phyloP scores from a whole-genome alignment of 345 rosid species.

The Eucalyptus victrix region DNA sequence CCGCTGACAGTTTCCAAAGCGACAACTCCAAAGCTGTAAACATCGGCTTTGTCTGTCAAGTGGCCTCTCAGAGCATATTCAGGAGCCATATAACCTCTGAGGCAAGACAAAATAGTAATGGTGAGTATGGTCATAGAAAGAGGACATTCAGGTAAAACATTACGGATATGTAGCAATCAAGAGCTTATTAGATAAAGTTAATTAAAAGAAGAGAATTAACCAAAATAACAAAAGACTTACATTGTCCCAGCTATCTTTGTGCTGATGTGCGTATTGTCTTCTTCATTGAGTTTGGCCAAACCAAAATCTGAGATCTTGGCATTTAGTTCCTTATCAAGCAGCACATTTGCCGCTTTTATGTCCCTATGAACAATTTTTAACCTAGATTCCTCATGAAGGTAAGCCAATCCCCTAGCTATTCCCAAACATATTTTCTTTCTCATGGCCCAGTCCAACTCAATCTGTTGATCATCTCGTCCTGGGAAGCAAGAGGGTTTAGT shows the following conservation, averaged over 20 bases:
- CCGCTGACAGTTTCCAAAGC: conserved; percentile 76
- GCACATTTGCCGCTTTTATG: too few species aligned
- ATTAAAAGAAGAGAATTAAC: background rate
- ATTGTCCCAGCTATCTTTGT: too few species aligned
- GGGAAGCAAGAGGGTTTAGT: background rate
- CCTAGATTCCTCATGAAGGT: conserved; percentile 14
- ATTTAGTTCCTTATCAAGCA: too few species aligned
- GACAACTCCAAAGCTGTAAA: conserved; percentile 84
- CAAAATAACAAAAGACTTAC: background rate
- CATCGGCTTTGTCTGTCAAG: conserved; percentile 89
- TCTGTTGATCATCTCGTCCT: conserved; percentile 29
- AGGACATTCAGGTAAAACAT: too few species aligned
- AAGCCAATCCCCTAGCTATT: conserved; percentile 47
- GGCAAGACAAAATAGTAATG: too few species aligned
- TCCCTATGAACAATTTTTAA: too few species aligned
- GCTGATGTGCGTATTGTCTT: conserved; percentile 53
- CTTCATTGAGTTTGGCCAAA: conserved; percentile 43
- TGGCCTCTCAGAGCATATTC: conserved; percentile 52
- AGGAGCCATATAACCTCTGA: too few species aligned
- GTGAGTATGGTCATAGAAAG: too few species aligned
- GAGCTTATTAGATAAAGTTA: background rate
- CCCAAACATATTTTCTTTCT: conserved; percentile 38
- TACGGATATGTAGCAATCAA: too few species aligned
- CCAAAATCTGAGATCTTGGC: too few species aligned
- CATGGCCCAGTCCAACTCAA: conserved; percentile 39